Percentiles rank a stretch among this genome's conserved stretches.
Conservation (phyloP, 1,284 basidiomycete species). For the Lentinula novae-zelandiae region DNA sequence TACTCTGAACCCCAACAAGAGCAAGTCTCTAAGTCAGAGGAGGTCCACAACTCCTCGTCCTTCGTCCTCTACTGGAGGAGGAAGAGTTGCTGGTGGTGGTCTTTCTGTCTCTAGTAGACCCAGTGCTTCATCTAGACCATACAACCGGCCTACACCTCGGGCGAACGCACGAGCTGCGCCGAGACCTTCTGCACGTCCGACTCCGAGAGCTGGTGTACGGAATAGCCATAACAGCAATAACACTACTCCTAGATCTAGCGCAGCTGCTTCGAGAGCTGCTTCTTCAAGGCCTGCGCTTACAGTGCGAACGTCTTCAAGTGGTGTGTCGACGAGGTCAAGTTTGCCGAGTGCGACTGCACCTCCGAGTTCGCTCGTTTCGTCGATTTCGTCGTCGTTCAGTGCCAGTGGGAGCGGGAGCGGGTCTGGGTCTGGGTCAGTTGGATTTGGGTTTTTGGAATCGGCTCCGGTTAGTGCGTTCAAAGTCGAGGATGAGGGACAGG, state of each 20-base stretch:
- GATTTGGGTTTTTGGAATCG: not conserved
- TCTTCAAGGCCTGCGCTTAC: constrained; percentile 37
- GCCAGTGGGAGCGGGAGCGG: constrained; percentile 16
- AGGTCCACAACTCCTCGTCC: constrained; percentile 49
- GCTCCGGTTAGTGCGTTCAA: not conserved
- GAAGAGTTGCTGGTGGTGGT: not conserved
- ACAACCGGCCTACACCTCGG: not conserved
- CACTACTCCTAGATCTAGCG: too few species aligned
- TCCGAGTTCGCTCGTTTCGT: not conserved
- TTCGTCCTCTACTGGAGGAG: not conserved
- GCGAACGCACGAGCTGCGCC: not conserved
- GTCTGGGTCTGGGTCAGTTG: too few species aligned
- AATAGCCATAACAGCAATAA: too few species aligned
- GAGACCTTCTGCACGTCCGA: not conserved
- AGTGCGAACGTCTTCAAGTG: constrained; percentile 38
- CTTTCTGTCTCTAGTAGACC: not conserved
- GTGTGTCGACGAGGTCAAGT: constrained; percentile 43
- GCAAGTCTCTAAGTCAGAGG: constrained; percentile 25
- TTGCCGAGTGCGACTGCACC: constrained; percentile 52
- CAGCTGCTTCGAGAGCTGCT: not conserved
- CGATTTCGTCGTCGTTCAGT: constrained; percentile 17
- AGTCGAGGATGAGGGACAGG: not conserved
- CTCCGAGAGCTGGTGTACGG: not conserved
- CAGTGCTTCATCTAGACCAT: not conserved
- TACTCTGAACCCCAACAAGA: constrained; percentile 36